Evolutionary conservation across 495 filamentous ascomycete species (phyloP).

Genomic region (Aspergillus bridgeri): DNA sequence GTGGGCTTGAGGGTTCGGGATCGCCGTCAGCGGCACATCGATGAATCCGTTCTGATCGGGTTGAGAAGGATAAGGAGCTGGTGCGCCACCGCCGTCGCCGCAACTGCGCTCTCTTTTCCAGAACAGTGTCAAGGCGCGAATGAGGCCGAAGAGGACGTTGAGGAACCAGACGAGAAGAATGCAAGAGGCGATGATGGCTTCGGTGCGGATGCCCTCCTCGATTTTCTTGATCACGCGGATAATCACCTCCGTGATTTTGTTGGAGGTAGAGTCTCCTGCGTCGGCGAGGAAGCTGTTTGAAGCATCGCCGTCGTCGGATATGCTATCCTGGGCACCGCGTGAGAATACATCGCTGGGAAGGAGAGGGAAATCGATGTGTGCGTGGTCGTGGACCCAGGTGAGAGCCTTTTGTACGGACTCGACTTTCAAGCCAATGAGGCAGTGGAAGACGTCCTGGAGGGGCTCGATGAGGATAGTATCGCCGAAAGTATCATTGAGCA

Average conservation of each 20-base stretch:
- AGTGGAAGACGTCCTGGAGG: conserved; percentile 68
- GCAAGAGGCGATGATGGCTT: conserved; percentile 70
- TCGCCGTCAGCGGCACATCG: conserved; percentile 31
- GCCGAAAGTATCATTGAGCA: conserved; percentile 74
- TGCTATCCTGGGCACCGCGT: conserved; percentile 63
- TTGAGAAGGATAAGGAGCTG: conserved; percentile 14
- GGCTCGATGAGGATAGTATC: conserved; percentile 72
- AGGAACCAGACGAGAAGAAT: conserved; percentile 74
- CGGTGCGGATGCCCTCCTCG: conserved; percentile 59
- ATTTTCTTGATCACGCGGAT: conserved; percentile 60
- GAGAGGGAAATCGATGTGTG: conserved; percentile 75
- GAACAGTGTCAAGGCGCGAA: conserved; percentile 56
- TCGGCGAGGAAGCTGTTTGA: conserved; percentile 72
- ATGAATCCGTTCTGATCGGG: conserved; percentile 24
- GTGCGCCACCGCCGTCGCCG: conserved; percentile 46
- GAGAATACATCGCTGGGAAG: conserved; percentile 82
- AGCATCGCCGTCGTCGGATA: conserved; percentile 37
- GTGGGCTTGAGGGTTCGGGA: conserved; percentile 14
- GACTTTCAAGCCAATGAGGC: conserved; percentile 73
- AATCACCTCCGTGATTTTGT: conserved; percentile 79
- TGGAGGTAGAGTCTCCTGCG: conserved; percentile 62
- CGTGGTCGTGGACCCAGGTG: conserved; percentile 84
- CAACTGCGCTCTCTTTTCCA: conserved; percentile 39
- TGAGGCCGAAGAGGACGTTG: conserved; percentile 67
- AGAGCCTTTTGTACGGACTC: conserved; percentile 75